Base-by-base conservation (phyloP, 1,139 yeast species). In the Tardiomyces blankii region DNA sequence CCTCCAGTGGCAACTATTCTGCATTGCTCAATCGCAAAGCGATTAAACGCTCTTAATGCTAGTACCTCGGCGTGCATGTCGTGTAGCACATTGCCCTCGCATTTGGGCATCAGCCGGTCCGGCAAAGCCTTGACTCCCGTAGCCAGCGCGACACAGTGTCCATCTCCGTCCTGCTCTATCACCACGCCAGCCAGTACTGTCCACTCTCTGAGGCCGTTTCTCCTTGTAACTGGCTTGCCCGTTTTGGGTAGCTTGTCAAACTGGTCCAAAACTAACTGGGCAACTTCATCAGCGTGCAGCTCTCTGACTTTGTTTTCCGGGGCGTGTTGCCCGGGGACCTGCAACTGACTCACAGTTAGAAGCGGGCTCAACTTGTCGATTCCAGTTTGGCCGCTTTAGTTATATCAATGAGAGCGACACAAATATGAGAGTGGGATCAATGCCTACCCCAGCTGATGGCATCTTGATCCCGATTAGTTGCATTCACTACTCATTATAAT, bases 61-160 rank as follows among this genome's bases (percentile, higher is more conserved):
- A 91, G 64, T 1, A 87, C 74, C 59, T 89, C 98, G 0, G 97
- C 96, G 64, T 89, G 98, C 64, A 79, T 70, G 60, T 89, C 97
- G 58, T 89, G 96, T 0, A 89, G 69, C 9, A 86, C 65, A 18
- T 60, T 57, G 0, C 96, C 96, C 0, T 66, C 48, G 27, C 57
- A 55, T 53, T 12, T 46, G 1, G 48, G 41, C 1, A 75, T 53
- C 5, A 56, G 58, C 7, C 56, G 60, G 54, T 82, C 77, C 0
- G 96, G 91, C 23, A 74, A 57, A 0, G 86, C 75, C 60, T 91
- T 91, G 45, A 87, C 85, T 0, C 98, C 98, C 0, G 96, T 87
- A 0, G 93, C 73, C 2, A 85, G 46, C 0, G 80, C 63, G 2
- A 86, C 62, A 6, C 66, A 59, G 44, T 52, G 48, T 40, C 51